Percentiles rank a stretch among this genome's conserved stretches.
These are phyloP conservation scores for Neohortaea acidophila DNA, from an alignment of 495 filamentous ascomycete genomes.

Conservation along the genomic window DNA sequence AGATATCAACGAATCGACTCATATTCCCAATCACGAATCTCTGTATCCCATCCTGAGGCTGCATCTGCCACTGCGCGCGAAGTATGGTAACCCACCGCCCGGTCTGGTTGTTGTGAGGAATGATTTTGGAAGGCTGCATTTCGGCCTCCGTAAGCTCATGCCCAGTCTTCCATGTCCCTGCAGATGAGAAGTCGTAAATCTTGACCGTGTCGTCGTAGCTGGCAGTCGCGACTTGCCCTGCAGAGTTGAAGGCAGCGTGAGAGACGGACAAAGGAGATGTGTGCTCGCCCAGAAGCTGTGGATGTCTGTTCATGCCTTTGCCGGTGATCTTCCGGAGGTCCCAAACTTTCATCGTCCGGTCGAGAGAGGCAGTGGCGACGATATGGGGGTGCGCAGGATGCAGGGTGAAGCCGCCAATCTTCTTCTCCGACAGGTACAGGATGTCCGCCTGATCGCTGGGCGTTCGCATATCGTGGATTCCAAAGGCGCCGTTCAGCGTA, in stretches of 20 bases:
- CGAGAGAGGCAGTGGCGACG: slow-evolving; percentile 79
- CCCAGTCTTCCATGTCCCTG: slow-evolving; percentile 49
- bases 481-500: slow-evolving; percentile 64
- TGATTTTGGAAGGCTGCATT: slow-evolving; percentile 51
- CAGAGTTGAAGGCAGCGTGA: slow-evolving; percentile 72
- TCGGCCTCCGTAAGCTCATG: too few species aligned
- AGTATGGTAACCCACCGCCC: slow-evolving; percentile 70
- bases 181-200: slow-evolving; percentile 61
- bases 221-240: slow-evolving; percentile 73
- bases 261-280: slow-evolving; percentile 70
- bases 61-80: slow-evolving; percentile 80
- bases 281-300: slow-evolving; percentile 65
- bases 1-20: slow-evolving; percentile 94
- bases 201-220: slow-evolving; percentile 94
- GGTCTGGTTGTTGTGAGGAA: slow-evolving; percentile 91
- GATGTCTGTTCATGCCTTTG: slow-evolving; percentile 34
- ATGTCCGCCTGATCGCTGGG: slow-evolving; percentile 37
- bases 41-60: slow-evolving; percentile 59
- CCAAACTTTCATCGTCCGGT: slow-evolving; percentile 82
- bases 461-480: slow-evolving; percentile 59
- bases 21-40: slow-evolving; percentile 92
- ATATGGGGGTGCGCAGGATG: slow-evolving; percentile 65
- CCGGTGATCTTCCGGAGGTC: slow-evolving; percentile 67
- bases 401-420: slow-evolving; percentile 85
- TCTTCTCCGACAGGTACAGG: slow-evolving; percentile 72